Percentiles rank a stretch among this genome's conserved stretches.
These are phyloP conservation scores for Termitomyces sp. DNA, from an alignment of 768 basidiomycete genomes.

Conservation along the genomic window DNA sequence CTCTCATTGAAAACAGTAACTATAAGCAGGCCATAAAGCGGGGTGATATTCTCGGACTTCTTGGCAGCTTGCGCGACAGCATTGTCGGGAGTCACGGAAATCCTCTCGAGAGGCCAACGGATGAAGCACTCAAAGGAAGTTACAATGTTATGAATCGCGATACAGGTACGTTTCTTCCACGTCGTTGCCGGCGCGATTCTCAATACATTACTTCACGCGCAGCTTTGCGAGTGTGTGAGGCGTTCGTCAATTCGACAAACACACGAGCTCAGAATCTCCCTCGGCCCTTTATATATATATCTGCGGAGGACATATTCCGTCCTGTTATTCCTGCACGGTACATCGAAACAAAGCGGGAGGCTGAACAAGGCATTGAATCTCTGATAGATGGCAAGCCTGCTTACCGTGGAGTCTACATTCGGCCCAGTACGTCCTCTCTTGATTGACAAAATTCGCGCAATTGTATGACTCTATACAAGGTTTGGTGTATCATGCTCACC, in stretches of 20 bases:
- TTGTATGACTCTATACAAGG: slow-evolving; percentile 38
- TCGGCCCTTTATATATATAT: slow-evolving; percentile 88
- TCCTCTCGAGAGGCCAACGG: slow-evolving; percentile 49
- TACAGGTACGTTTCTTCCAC: slow-evolving; percentile 53
- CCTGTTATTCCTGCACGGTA: slow-evolving; percentile 84
- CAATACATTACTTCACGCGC: slow-evolving; percentile 2
- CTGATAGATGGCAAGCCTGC: slow-evolving; percentile 37
- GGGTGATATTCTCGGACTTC: slow-evolving; percentile 48
- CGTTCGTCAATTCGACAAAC: slow-evolving; percentile 49
- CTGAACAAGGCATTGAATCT: slow-evolving; percentile 64
- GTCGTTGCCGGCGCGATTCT: background rate
- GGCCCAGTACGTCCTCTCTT: slow-evolving; percentile 66
- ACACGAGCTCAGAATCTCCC: slow-evolving; percentile 23
- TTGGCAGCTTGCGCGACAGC: slow-evolving; percentile 35
- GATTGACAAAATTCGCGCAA: background rate
- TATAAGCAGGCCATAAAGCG: slow-evolving; percentile 75
- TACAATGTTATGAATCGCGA: slow-evolving; percentile 89
- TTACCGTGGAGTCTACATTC: slow-evolving; percentile 72
- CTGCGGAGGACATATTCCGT: slow-evolving; percentile 90
- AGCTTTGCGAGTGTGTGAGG: slow-evolving; percentile 76
- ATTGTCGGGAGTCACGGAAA: slow-evolving; percentile 37
- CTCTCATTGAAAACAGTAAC: slow-evolving; percentile 69
- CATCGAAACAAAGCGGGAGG: slow-evolving; percentile 91
- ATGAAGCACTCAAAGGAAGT: slow-evolving; percentile 28
- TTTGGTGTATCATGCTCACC: slow-evolving; percentile 93